Conservation (phyloP, 2,329 filamentous ascomycete species). For the Colletotrichum shisoi region DNA sequence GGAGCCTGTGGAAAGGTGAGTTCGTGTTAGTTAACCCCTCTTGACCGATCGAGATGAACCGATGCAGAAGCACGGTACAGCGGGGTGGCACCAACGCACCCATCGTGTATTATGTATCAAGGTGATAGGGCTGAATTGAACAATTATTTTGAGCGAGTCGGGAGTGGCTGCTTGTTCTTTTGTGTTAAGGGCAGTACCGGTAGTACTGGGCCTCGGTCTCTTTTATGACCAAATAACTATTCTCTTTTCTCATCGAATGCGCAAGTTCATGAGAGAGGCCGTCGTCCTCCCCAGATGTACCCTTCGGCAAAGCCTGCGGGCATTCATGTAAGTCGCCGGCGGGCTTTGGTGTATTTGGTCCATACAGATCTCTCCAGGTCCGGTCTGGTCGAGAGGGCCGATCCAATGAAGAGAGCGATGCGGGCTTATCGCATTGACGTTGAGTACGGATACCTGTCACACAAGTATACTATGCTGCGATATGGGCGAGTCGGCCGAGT, state of each 20-base stretch:
- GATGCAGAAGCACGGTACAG: slow-evolving; percentile 8
- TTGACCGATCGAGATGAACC: slow-evolving; percentile 8
- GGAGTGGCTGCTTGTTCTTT: background rate
- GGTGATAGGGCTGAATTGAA: slow-evolving; percentile 1
- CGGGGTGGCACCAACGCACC: slow-evolving; percentile 20
- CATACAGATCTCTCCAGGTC: slow-evolving; percentile 14
- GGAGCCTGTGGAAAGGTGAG: slow-evolving; percentile 21
- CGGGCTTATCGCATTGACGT: slow-evolving; percentile 12
- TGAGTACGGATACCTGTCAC: background rate
- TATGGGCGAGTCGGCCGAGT: slow-evolving; percentile 18
- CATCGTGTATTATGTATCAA: slow-evolving; percentile 21
- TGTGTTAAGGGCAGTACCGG: background rate
- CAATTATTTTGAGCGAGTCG: background rate
- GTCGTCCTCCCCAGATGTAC: slow-evolving; percentile 16
- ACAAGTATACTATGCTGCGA: background rate
- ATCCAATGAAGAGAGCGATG: slow-evolving; percentile 21
- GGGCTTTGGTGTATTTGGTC: slow-evolving; percentile 18
- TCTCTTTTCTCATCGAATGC: background rate
- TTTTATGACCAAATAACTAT: slow-evolving; percentile 9
- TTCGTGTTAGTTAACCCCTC: slow-evolving; percentile 21
- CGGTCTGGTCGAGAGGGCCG: slow-evolving; percentile 7
- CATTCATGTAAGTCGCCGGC: slow-evolving; percentile 34
- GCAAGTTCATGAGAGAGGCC: slow-evolving; percentile 17
- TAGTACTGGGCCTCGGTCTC: background rate
- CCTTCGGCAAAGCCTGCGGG: slow-evolving; percentile 36